A percentile compares a stretch with the other conserved stretches of the same genome.
Evolutionary conservation across 768 basidiomycete species (phyloP).

Genomic region (Chalciporus piperatus): DNA sequence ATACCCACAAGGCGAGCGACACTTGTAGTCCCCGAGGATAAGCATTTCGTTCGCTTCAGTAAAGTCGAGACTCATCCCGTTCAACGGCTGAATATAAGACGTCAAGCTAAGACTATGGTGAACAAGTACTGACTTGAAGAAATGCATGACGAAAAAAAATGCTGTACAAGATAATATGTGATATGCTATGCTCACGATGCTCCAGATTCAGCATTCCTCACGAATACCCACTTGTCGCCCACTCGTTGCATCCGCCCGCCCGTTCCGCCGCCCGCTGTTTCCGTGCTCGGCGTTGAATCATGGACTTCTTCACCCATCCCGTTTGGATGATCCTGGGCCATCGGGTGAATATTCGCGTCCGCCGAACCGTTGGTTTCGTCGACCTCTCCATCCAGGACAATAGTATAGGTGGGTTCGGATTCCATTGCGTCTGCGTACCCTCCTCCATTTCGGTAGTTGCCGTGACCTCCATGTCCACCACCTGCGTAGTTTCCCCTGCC

Average conservation of each 20-base stretch:
- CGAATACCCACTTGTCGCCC: constrained; percentile 73
- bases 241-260: constrained; percentile 66
- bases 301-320: constrained; percentile 1
- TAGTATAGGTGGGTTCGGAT: constrained; percentile 47
- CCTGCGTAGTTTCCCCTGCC: constrained; percentile 37
- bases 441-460: constrained; percentile 47
- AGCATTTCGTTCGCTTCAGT: too few species aligned
- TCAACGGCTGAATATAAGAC: neutral
- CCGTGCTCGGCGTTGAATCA: neutral
- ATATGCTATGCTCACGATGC: constrained; percentile 21
- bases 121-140: neutral
- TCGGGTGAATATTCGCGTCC: constrained; percentile 2
- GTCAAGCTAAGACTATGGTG: neutral
- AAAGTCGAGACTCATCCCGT: neutral
- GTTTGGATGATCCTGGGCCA: neutral
- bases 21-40: too few species aligned
- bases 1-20: too few species aligned
- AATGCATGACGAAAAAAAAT: constrained; percentile 2
- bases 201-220: constrained; percentile 38
- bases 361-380: constrained; percentile 11
- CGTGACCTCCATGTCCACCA: constrained; percentile 36
- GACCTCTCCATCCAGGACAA: constrained; percentile 54
- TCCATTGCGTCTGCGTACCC: constrained; percentile 29
- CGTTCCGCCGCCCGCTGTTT: constrained; percentile 18
- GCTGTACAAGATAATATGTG: constrained; percentile 22